Evolutionary conservation across 345 rosid species (phyloP).

Genomic region (Populus nigra): DNA sequence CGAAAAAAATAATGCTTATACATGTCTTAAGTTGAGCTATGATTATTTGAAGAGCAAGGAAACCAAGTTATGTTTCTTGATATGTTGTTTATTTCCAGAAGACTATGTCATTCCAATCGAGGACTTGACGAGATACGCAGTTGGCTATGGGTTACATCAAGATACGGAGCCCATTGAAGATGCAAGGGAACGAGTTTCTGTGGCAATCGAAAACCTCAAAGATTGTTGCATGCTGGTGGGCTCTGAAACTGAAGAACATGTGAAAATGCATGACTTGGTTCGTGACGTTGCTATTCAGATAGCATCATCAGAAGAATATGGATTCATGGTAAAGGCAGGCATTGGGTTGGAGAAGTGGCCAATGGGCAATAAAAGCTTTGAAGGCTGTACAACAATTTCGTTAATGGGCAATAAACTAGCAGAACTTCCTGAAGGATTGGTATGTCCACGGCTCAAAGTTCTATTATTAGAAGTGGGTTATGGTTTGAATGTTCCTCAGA

Average conservation of each 20-base stretch:
- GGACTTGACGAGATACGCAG: too few species aligned
- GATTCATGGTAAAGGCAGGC: neutral
- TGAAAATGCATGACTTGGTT: conserved; percentile 16
- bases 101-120: neutral
- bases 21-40: conserved; percentile 16
- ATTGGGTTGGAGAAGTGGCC: neutral
- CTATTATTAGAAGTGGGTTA: neutral
- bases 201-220: too few species aligned
- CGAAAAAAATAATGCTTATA: neutral
- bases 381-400: conserved; percentile 6
- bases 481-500: neutral
- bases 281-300: conserved; percentile 10
- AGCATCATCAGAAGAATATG: neutral
- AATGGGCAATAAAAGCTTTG: neutral
- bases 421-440: neutral
- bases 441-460: neutral
- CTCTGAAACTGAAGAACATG: neutral
- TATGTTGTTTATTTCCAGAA: conserved; percentile 16
- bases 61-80: conserved; percentile 8
- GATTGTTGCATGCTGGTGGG: too few species aligned
- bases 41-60: conserved; percentile 7
- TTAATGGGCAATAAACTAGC: neutral
- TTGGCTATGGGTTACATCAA: too few species aligned
- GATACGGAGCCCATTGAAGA: too few species aligned
- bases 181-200: too few species aligned